Evolutionary conservation across 768 basidiomycete genomes (phyloP).

Genomic region (Leucocoprinus birnbaumii): DNA sequence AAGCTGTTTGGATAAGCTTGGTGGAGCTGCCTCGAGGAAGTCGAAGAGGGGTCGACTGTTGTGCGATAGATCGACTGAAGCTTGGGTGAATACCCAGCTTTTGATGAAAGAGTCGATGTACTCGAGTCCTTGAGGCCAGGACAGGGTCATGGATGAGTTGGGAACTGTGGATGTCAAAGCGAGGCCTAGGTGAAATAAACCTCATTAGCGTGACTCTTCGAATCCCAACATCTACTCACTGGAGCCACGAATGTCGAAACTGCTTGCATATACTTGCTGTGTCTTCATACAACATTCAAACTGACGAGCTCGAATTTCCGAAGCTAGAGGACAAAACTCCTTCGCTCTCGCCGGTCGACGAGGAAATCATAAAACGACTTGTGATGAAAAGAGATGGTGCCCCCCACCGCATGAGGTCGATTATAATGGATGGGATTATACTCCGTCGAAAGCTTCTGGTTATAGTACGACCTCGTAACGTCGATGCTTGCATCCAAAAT

Average conservation of each 20-base stretch:
- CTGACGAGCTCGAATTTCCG: background rate
- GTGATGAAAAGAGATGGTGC: background rate
- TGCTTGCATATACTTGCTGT: background rate
- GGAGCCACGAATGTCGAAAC: background rate
- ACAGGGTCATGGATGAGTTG: background rate
- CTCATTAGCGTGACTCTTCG: too few species aligned
- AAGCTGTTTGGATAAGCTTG: background rate
- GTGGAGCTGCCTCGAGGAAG: too few species aligned
- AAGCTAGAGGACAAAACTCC: background rate
- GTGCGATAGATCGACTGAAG: background rate
- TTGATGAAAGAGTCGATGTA: background rate
- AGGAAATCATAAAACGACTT: conserved; percentile 7
- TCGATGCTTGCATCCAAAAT: too few species aligned
- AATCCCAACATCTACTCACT: too few species aligned
- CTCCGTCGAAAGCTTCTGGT: background rate
- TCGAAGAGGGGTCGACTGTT: background rate
- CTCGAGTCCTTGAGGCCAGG: background rate
- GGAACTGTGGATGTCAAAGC: background rate
- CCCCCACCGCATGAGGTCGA: too few species aligned
- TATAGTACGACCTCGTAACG: background rate
- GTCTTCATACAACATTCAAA: background rate
- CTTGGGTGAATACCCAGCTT: background rate
- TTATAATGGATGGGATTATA: too few species aligned
- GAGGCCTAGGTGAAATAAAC: too few species aligned
- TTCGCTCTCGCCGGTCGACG: background rate